Evolutionary conservation across 2,329 filamentous ascomycete genomes (phyloP).

Genomic region (Talaromyces sp.): DNA sequence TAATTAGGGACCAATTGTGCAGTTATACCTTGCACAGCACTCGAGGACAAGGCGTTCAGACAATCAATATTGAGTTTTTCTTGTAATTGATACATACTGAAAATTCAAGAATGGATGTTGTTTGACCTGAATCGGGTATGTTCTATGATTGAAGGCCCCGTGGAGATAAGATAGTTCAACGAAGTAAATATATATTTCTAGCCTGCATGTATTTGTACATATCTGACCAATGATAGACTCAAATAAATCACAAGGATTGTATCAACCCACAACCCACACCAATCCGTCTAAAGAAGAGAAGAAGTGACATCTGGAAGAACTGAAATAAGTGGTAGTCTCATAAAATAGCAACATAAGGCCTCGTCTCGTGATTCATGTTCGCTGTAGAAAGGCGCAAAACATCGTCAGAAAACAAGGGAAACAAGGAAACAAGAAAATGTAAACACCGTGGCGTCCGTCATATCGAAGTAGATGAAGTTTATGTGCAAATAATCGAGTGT

Average conservation of each 20-base stretch:
- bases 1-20: constrained; percentile 1
- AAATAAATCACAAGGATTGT: neutral
- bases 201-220: neutral
- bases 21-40: neutral
- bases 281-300: neutral
- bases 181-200: neutral
- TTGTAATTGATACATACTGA: neutral
- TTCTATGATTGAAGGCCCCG: neutral
- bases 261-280: neutral
- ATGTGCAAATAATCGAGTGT: neutral
- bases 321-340: neutral
- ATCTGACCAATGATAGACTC: neutral
- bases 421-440: neutral
- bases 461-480: neutral
- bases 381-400: constrained; percentile 7
- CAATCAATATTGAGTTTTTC: neutral
- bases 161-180: neutral
- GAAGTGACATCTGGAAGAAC: too few relatives aligned
- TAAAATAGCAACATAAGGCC: constrained; percentile 6
- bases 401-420: constrained; percentile 12
- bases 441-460: constrained; percentile 2
- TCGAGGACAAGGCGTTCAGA: neutral
- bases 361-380: constrained; percentile 19
- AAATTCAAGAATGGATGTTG: neutral
- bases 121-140: neutral